These are phyloP conservation scores for Cyanidiococcus yangmingshanensis DNA, from an alignment of 23 red algal genomes.

Conservation along the genomic window DNA sequence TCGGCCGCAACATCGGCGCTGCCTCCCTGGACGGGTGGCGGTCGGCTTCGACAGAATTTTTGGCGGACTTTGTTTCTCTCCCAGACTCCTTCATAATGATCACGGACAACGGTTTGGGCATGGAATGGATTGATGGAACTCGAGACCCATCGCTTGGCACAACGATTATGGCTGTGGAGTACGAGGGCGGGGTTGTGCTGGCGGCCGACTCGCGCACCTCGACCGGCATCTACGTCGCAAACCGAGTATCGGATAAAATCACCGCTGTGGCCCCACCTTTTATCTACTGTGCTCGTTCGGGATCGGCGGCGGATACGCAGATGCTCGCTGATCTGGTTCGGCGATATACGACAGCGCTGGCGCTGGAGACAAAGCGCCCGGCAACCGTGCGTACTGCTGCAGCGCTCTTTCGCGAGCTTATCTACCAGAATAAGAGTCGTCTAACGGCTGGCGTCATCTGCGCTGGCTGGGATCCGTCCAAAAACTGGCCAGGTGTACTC, in stretches of 20 bases:
- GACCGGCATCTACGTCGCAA: slow-evolving; percentile 94
- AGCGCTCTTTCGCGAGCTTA: slow-evolving; percentile 64
- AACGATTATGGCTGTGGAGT: slow-evolving; percentile 91
- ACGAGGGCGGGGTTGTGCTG: slow-evolving; percentile 94
- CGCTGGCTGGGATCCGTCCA: slow-evolving; percentile 63
- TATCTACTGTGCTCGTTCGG: slow-evolving; percentile 93
- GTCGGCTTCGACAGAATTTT: no score
- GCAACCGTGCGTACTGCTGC: slow-evolving; percentile 59
- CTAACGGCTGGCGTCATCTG: slow-evolving; percentile 95
- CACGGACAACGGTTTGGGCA: not conserved
- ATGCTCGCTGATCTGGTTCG: slow-evolving; percentile 89
- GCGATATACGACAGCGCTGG: slow-evolving; percentile 12
- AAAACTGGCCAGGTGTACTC: slow-evolving; percentile 83
- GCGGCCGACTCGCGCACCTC: slow-evolving; percentile 94
- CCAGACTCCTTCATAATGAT: not conserved
- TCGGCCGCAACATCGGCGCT: no score
- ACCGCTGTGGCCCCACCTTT: slow-evolving; percentile 62
- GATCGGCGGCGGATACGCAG: slow-evolving; percentile 98
- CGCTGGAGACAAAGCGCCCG: slow-evolving; percentile 58
- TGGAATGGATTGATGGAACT: not conserved
- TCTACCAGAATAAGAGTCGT: slow-evolving; percentile 82
- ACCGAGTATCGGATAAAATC: slow-evolving; percentile 95
- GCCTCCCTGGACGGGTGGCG: no score
- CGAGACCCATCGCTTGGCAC: slow-evolving; percentile 23
- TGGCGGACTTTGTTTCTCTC: not conserved